Conservation (phyloP, 805 yeast genomes). For the Metschnikowia koreensis region DNA sequence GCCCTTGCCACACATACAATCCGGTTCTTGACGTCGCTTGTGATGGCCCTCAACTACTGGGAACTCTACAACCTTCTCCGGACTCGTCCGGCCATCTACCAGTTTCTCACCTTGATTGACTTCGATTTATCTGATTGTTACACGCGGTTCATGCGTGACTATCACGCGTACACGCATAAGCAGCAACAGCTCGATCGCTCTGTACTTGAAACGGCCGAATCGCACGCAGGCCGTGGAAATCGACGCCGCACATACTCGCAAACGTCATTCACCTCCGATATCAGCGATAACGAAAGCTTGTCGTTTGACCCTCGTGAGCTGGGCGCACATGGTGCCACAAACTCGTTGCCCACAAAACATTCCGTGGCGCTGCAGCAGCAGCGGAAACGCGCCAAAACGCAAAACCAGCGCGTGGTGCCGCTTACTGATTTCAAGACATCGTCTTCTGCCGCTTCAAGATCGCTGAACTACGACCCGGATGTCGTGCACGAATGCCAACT, state of each 20-base stretch:
- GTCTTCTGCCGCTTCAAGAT: slow-evolving; percentile 24
- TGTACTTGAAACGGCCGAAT: neutral
- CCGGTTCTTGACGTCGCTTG: slow-evolving; percentile 35
- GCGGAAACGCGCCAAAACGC: slow-evolving; percentile 22
- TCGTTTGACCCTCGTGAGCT: slow-evolving; percentile 3
- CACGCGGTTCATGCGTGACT: slow-evolving; percentile 32
- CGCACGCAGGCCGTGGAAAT: slow-evolving; percentile 2
- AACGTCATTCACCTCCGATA: slow-evolving; percentile 4
- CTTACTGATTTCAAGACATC: slow-evolving; percentile 18
- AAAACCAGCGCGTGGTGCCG: slow-evolving; percentile 30
- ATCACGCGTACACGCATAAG: slow-evolving; percentile 26
- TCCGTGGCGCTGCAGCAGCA: neutral
- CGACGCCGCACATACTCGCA: slow-evolving; percentile 5
- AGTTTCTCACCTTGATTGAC: slow-evolving; percentile 37
- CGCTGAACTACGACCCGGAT: slow-evolving; percentile 47
- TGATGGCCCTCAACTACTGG: slow-evolving; percentile 44
- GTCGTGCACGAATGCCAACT: slow-evolving; percentile 47
- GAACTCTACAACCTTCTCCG: slow-evolving; percentile 40
- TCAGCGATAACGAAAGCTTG: slow-evolving; percentile 8
- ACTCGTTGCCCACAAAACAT: neutral
- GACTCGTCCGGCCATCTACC: slow-evolving; percentile 44
- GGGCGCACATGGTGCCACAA: neutral
- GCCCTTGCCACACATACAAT: slow-evolving; percentile 35
- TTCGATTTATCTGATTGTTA: slow-evolving; percentile 44
- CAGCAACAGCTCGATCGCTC: slow-evolving; percentile 11